Base-by-base conservation (phyloP, 495 filamentous ascomycete genomes). In the Hyaloscypha hepaticicola region DNA sequence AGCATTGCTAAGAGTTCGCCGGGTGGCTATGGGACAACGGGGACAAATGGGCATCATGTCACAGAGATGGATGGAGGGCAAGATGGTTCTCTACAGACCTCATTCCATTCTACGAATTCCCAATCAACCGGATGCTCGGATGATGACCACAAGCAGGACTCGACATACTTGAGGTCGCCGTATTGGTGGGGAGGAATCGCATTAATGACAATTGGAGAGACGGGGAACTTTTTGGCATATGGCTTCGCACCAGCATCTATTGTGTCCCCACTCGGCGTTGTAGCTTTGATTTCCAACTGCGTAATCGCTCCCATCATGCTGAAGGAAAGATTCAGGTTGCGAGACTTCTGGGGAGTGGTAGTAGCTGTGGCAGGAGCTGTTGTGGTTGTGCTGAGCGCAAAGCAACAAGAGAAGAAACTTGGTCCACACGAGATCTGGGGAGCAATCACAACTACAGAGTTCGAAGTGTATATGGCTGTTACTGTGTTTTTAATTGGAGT, bases 161-260 rank as follows among this genome's bases (percentile, higher is more conserved):
- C 70, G 2, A 66, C 70, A 56, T 97, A 97, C 75, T 83, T 99
- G 49, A 85, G 85, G 55, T 96, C 92, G 12, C 93, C 92, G 5
- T 96, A 94, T 70, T 99, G 95, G 95, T 98, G 95, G 95, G 77
- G 83, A 56, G 95, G 95, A 11, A 92, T 97, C 59, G 79, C 91
- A 4, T 80, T 99, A 60, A 98, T 98, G 88, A 89, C 84, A 6
- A 76, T 96, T n/a, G 95, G 95, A 16, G 95, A 99, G 78, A 86
- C 87, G 64, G 95, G 95, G 24, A 99, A 99, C 74, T 99, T 99
- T 74, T 81, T 99, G 60, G 95, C 95, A 4, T 99, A 99, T 73
- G 95, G 95, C 12, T 99, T 99, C 73, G 95, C 95, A n/a, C 93
- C 95, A 21, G 95, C 95, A 3, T 97, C 94, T 14, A 97, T 99